These are phyloP conservation scores for Ceratocystis huliohia DNA, from an alignment of 2,329 filamentous ascomycete species.

Conservation along the genomic window DNA sequence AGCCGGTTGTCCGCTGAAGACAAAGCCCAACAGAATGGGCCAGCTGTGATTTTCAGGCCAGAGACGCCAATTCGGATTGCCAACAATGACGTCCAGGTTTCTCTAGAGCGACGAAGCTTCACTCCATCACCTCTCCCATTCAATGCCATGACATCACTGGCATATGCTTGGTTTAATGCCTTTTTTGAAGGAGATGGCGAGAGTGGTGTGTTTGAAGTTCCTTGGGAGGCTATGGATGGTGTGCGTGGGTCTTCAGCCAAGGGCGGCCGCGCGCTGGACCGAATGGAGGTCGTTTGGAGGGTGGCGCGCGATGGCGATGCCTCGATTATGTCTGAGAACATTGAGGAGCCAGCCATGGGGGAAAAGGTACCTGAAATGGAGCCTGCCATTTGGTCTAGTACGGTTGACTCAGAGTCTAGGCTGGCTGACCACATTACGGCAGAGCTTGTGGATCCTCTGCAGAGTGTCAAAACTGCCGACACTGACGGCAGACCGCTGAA, in stretches of 20 bases:
- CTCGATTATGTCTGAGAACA: conserved; percentile 25
- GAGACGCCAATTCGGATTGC: conserved; percentile 54
- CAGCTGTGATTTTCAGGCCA: conserved; percentile 68
- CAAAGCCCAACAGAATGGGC: conserved; percentile 29
- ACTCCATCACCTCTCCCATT: conserved; percentile 63
- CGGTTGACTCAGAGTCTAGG: conserved; percentile 33
- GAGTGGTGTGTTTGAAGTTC: conserved; percentile 49
- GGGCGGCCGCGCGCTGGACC: conserved; percentile 69
- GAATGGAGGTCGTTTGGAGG: conserved; percentile 75
- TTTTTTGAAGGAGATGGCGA: conserved; percentile 67
- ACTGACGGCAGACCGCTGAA: conserved; percentile 29
- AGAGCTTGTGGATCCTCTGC: conserved; percentile 29
- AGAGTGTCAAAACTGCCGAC: conserved; percentile 30
- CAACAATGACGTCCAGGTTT: conserved; percentile 78
- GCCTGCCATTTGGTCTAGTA: conserved; percentile 64
- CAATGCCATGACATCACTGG: conserved; percentile 83
- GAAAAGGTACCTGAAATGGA: conserved; percentile 57
- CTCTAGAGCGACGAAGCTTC: conserved; percentile 75
- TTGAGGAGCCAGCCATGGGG: conserved; percentile 51
- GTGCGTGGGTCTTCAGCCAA: conserved; percentile 82
- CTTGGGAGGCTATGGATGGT: conserved; percentile 67
- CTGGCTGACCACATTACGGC: conserved; percentile 32
- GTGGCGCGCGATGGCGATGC: conserved; percentile 22
- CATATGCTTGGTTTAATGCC: conserved; percentile 93
- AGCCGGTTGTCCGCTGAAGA: conserved; percentile 18